Conservation (phyloP, 140 eudicot genomes). For the Ambrosia hybrid region DNA sequence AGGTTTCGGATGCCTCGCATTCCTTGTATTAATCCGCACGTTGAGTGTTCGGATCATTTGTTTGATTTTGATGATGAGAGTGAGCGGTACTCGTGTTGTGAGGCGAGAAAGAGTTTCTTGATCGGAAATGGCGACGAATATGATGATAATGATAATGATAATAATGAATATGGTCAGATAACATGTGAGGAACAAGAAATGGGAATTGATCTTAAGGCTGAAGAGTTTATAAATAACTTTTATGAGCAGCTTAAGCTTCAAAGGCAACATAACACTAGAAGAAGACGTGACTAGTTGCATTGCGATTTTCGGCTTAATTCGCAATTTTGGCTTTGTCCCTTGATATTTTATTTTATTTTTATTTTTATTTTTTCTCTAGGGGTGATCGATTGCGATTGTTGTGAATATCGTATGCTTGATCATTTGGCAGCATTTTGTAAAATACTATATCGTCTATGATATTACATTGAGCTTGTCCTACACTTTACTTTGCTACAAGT, state of each 20-base stretch:
- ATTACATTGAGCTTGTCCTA: neutral
- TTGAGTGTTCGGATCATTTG: conserved; percentile 29
- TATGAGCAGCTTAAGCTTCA: conserved; percentile 73
- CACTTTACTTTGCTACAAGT: neutral
- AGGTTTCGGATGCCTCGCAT: conserved; percentile 63
- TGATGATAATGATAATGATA: conserved; percentile 18
- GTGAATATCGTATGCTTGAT: conserved; percentile 21
- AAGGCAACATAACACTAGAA: conserved; percentile 43
- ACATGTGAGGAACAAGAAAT: conserved; percentile 25
- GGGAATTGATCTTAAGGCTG: conserved; percentile 68
- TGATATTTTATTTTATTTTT: neutral
- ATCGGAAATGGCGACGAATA: conserved; percentile 20
- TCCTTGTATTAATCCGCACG: conserved; percentile 67
- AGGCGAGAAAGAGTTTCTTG: conserved; percentile 38
- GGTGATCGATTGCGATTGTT: conserved; percentile 27
- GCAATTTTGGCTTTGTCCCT: conserved; percentile 19
- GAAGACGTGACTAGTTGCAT: conserved; percentile 7
- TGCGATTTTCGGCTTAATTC: no score
- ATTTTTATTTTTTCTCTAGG: neutral
- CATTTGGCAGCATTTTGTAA: neutral
- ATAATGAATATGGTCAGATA: neutral
- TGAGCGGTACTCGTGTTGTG: conserved; percentile 19
- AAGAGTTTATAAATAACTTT: conserved; percentile 62
- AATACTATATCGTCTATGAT: neutral
- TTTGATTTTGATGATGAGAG: conserved; percentile 51